Evolutionary conservation across 2,329 filamentous ascomycete genomes (phyloP).

Genomic region (Sporothrix inflata): DNA sequence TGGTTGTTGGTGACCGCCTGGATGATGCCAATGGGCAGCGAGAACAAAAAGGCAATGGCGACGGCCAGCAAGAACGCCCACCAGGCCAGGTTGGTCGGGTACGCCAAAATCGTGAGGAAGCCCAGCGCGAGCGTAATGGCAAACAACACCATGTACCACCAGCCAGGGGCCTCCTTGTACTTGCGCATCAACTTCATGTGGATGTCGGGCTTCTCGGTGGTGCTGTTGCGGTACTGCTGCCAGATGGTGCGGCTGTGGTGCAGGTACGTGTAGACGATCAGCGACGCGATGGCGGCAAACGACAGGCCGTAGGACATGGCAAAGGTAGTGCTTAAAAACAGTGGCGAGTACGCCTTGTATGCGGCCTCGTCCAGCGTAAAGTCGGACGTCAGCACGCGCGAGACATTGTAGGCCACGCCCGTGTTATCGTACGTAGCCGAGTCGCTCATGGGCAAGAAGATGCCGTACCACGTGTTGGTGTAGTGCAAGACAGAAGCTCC

Average conservation of each 20-base stretch:
- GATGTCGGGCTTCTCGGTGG: conserved; percentile 62
- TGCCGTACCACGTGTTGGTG: conserved; percentile 64
- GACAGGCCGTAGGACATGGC: conserved; percentile 70
- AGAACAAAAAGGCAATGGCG: conserved; percentile 64
- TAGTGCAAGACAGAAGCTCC: conserved; percentile 65
- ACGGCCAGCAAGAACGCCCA: conserved; percentile 73
- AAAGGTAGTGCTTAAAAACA: conserved; percentile 74
- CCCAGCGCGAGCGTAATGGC: conserved; percentile 56
- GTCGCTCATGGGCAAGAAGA: conserved; percentile 71
- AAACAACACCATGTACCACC: conserved; percentile 67
- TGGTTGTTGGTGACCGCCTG: conserved; percentile 64
- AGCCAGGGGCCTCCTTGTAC: conserved; percentile 64
- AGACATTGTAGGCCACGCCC: conserved; percentile 65
- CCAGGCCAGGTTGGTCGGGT: conserved; percentile 70
- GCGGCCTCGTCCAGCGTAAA: conserved; percentile 65
- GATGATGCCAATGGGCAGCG: conserved; percentile 68
- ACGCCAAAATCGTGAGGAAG: conserved; percentile 59
- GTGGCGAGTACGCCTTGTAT: conserved; percentile 68
- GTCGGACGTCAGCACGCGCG: conserved; percentile 62
- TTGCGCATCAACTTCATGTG: conserved; percentile 68
- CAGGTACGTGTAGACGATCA: conserved; percentile 69
- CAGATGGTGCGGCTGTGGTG: conserved; percentile 70
- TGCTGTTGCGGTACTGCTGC: conserved; percentile 63
- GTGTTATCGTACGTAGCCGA: conserved; percentile 73
- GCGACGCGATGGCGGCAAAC: conserved; percentile 70